Percentiles rank a stretch among this genome's conserved stretches.
Conservation (phyloP, 768 basidiomycete species). For the Hericium rajendrae region DNA sequence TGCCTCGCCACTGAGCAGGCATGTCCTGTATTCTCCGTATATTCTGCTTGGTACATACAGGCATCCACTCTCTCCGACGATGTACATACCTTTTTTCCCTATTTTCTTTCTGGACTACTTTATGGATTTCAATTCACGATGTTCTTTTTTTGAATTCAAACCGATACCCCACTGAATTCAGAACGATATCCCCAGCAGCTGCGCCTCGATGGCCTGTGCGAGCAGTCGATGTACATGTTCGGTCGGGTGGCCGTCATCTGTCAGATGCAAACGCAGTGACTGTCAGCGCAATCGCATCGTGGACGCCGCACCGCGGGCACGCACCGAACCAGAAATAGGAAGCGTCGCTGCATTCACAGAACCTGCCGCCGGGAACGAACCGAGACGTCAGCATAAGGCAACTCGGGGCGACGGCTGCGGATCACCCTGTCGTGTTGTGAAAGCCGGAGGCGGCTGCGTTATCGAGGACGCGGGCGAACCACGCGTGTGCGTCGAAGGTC, state of each 20-base stretch:
- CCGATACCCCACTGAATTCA: too few species aligned
- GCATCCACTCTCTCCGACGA: background rate
- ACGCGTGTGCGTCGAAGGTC: slow-evolving; percentile 40
- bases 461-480: slow-evolving; percentile 39
- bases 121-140: background rate
- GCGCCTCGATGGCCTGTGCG: slow-evolving; percentile 32
- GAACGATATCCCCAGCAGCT: slow-evolving; percentile 16
- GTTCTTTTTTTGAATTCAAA: too few species aligned
- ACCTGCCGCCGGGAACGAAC: slow-evolving; percentile 20
- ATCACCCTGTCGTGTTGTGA: slow-evolving; percentile 38
- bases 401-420: background rate
- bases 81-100: background rate
- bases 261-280: background rate
- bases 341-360: slow-evolving; percentile 39
- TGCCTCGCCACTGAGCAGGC: background rate
- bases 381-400: background rate
- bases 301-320: slow-evolving; percentile 12
- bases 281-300: background rate
- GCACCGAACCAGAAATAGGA: slow-evolving; percentile 46
- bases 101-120: background rate
- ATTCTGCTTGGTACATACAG: background rate
- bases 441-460: slow-evolving; percentile 33
- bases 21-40: background rate
- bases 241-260: slow-evolving; percentile 44
- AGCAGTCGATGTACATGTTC: slow-evolving; percentile 37